Base-by-base conservation (phyloP, 495 filamentous ascomycete species). In the Aspergillus sparsus region DNA sequence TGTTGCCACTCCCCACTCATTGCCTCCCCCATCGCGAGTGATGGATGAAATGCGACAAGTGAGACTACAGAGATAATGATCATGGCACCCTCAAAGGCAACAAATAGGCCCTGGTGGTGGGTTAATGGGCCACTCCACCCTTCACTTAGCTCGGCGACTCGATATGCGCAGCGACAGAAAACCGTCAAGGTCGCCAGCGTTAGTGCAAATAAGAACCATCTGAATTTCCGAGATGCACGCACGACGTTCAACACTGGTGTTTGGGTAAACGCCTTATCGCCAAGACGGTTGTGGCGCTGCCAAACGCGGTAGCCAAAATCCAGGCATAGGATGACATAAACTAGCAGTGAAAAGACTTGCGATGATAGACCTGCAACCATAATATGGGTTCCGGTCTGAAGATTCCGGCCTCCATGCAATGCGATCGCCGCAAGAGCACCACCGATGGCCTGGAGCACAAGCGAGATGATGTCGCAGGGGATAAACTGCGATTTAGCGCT, bases 311-410 rank as follows among this genome's bases (percentile, higher is more conserved):
- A 41, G 37, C 11, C 37, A n/a, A 41, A 41, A 9, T 41, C 37
- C 10, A 41, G 37, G 8, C 37, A 41, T 10, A 41, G 37, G 37
- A 41, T 41, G 3, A 35, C 34, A 37, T 18, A 53, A 18, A 53
- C 33, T 34, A 21, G n/a, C 13, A 53, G 13, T 15, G 31, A 36
- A 9, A 35, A 12, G 35, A 53, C 51, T 33, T 53, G 51, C n/a
- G 35, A 35, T 8, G 51, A 31, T 6, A 53, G 9, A 36, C 51
- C 51, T n/a, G 51, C 51, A 53, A 53, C 15, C 51, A 36, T 53
- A 33, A 53, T 53, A 15, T 53, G 11, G 10, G 31, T 36, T 33
- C 51, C 51, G 27, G 51, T 41, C 11, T 41, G 10, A n/a, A 41
- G 34, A 12, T 53, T 53, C 7, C 37, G n/a, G 35, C 35, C 34